These are phyloP conservation scores for Clavispora fructus DNA, from an alignment of 805 yeast species.

Conservation along the genomic window DNA sequence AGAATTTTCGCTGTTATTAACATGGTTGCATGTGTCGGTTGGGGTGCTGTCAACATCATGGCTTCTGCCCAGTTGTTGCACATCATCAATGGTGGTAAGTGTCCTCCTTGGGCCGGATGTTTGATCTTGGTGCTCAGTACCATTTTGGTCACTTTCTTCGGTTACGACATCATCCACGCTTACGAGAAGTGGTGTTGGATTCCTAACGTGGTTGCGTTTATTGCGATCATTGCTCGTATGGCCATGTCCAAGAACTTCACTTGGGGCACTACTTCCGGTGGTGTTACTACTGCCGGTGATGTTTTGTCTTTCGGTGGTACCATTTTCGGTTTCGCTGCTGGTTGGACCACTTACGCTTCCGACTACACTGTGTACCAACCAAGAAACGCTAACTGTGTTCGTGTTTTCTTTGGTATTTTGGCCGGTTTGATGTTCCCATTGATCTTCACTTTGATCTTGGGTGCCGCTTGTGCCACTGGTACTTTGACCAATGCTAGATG, in stretches of 20 bases:
- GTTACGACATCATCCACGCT: constrained; percentile 73
- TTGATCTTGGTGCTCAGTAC: constrained; percentile 65
- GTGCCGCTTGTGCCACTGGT: constrained; percentile 83
- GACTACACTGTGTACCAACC: constrained; percentile 91
- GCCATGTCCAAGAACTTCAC: constrained; percentile 60
- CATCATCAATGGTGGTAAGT: constrained; percentile 58
- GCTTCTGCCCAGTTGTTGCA: constrained; percentile 80
- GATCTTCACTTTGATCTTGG: constrained; percentile 68
- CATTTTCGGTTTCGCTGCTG: constrained; percentile 83
- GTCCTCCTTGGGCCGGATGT: constrained; percentile 93
- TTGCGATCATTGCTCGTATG: constrained; percentile 76
- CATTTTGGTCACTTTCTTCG: constrained; percentile 71
- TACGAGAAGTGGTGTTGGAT: constrained; percentile 89
- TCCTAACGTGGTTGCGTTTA: constrained; percentile 67
- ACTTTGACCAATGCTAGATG: constrained; percentile 40
- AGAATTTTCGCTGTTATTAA: constrained; percentile 75
- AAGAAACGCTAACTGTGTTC: constrained; percentile 50
- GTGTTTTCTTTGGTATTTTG: constrained; percentile 59
- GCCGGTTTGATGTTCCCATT: constrained; percentile 65
- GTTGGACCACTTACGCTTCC: constrained; percentile 91
- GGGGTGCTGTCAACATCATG: constrained; percentile 93
- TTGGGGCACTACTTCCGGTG: constrained; percentile 31
- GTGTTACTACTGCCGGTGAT: constrained; percentile 65
- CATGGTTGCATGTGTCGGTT: constrained; percentile 83
- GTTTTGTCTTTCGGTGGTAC: constrained; percentile 81